Evolutionary conservation across 2,329 filamentous ascomycete species (phyloP).

Genomic region (Ascosphaera apis): DNA sequence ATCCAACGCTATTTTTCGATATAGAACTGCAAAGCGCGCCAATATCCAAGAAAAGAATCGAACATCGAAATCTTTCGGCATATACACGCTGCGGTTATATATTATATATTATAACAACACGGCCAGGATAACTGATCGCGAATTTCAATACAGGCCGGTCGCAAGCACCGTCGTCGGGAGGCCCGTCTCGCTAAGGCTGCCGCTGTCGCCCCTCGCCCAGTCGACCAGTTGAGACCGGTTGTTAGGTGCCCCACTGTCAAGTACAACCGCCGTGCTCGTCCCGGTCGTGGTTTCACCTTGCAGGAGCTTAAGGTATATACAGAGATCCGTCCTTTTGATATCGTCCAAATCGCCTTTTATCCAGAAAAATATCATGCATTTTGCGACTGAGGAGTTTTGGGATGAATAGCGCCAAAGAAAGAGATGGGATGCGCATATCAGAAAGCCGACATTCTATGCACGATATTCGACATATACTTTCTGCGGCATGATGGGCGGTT

Average conservation of each 20-base stretch:
- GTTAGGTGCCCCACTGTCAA: conserved; percentile 96
- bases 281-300: conserved; percentile 93
- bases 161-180: conserved; percentile 80
- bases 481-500: too few species aligned
- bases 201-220: conserved; percentile 80
- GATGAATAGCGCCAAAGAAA: neutral
- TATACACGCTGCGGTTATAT: too few species aligned
- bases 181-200: conserved; percentile 89
- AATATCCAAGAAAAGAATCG: too few species aligned
- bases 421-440: too few species aligned
- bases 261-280: conserved; percentile 95
- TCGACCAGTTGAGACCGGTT: conserved; percentile 89
- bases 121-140: conserved; percentile 15
- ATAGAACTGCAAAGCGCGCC: too few species aligned
- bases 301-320: conserved; percentile 81
- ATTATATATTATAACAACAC: conserved; percentile 13
- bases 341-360: conserved; percentile 5
- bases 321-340: conserved; percentile 1
- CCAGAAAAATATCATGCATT: neutral
- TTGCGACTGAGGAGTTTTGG: neutral
- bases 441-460: too few species aligned
- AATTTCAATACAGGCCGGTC: conserved; percentile 52
- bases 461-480: too few species aligned
- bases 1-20: neutral
- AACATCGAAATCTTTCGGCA: too few species aligned